A percentile compares a stretch with the other conserved stretches of the same genome.
These are phyloP conservation scores for Trametes punicea DNA, from an alignment of 768 basidiomycete species.

Conservation along the genomic window DNA sequence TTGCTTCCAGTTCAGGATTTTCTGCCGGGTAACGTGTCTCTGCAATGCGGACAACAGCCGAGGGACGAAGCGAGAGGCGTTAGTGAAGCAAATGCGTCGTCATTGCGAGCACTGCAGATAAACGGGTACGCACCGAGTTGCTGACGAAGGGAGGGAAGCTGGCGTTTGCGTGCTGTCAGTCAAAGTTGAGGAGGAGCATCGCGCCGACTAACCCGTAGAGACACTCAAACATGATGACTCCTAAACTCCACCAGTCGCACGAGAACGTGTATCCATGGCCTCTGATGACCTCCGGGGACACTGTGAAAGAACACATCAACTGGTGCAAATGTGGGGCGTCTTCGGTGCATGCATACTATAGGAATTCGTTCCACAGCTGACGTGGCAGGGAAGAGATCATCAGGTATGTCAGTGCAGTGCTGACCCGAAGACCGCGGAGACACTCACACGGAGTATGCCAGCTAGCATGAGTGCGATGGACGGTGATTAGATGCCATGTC, in stretches of 20 bases:
- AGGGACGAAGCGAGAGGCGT: too few relatives aligned
- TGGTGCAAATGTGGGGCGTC: not conserved
- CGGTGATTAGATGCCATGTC: slow-evolving; percentile 19
- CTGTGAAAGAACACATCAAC: slow-evolving; percentile 36
- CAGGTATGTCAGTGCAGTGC: slow-evolving; percentile 25
- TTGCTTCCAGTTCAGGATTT: slow-evolving; percentile 94
- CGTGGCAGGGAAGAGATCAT: not conserved
- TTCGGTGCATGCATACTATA: slow-evolving; percentile 57
- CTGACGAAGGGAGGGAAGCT: slow-evolving; percentile 91
- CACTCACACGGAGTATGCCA: slow-evolving; percentile 86
- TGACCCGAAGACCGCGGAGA: slow-evolving; percentile 13
- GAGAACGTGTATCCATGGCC: slow-evolving; percentile 91
- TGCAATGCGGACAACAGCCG: slow-evolving; percentile 29
- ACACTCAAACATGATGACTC: slow-evolving; percentile 95
- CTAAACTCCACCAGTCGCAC: slow-evolving; percentile 98
- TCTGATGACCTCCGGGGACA: slow-evolving; percentile 89
- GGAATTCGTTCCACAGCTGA: slow-evolving; percentile 80
- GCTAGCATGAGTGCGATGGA: slow-evolving; percentile 37
- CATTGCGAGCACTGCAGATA: not conserved
- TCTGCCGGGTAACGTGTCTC: slow-evolving; percentile 94
- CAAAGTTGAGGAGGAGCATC: slow-evolving; percentile 5
- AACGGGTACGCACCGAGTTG: slow-evolving; percentile 64
- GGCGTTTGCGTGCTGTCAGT: slow-evolving; percentile 17
- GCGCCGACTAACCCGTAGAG: slow-evolving; percentile 70
- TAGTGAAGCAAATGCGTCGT: too few relatives aligned